These are phyloP conservation scores for Termitomyces sp. DNA, from an alignment of 768 basidiomycete genomes.

Conservation along the genomic window DNA sequence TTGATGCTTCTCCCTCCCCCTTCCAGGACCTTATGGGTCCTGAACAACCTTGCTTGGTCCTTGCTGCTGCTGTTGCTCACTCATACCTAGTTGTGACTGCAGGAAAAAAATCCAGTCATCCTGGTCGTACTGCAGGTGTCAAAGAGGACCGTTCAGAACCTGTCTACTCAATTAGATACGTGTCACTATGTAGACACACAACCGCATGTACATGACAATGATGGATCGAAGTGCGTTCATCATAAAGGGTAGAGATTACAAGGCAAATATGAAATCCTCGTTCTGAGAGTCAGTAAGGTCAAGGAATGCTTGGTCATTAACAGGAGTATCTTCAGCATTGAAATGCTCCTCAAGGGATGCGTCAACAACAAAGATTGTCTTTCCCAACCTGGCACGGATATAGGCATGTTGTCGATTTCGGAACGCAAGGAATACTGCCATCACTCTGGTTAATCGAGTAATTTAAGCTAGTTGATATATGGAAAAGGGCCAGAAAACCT, in stretches of 20 bases:
- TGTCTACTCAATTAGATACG: too few species aligned
- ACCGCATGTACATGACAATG: too few species aligned
- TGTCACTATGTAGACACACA: too few species aligned
- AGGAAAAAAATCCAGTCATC: too few species aligned
- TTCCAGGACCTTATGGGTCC: too few species aligned
- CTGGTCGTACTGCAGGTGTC: too few species aligned
- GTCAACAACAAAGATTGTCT: constrained; percentile 27
- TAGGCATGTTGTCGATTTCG: constrained; percentile 32
- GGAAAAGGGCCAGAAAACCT: not conserved
- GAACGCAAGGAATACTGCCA: constrained; percentile 28
- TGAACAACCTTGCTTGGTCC: too few species aligned
- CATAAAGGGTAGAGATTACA: constrained; percentile 8
- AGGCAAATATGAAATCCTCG: constrained; percentile 25
- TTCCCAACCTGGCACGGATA: constrained; percentile 27
- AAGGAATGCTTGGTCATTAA: constrained; percentile 28
- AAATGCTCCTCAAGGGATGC: constrained; percentile 28
- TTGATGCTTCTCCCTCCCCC: too few species aligned
- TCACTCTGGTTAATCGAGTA: constrained; percentile 17
- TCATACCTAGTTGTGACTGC: too few species aligned
- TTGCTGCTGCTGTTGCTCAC: too few species aligned
- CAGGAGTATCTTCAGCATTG: constrained; percentile 6
- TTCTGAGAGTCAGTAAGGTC: constrained; percentile 33
- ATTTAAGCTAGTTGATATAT: too few species aligned
- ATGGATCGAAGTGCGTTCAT: not conserved
- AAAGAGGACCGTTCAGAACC: too few species aligned